A percentile compares a stretch with the other conserved stretches of the same genome.
Evolutionary conservation across 2,329 filamentous ascomycete genomes (phyloP).

Genomic region (Arthrobotrys conoides): DNA sequence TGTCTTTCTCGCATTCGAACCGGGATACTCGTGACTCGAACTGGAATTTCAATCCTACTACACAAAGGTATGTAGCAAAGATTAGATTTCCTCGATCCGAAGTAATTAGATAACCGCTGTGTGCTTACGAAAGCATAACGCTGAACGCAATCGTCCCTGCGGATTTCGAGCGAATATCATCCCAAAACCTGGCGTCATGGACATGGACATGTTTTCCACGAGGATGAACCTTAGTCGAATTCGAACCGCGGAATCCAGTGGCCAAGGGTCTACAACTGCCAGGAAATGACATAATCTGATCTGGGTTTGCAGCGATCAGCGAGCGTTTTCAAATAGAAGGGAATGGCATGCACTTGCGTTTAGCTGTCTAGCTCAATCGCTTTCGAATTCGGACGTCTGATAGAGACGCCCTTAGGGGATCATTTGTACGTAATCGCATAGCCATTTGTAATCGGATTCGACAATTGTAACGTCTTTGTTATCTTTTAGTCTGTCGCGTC

Average conservation of each 20-base stretch:
- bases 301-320: slow-evolving; percentile 19
- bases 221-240: slow-evolving; percentile 19
- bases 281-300: slow-evolving; percentile 42
- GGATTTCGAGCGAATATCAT: slow-evolving; percentile 23
- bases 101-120: neutral
- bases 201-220: neutral
- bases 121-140: slow-evolving; percentile 17
- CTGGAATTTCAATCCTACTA: neutral
- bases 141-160: slow-evolving; percentile 8
- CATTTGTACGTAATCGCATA: slow-evolving; percentile 40
- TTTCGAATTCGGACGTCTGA: slow-evolving; percentile 1
- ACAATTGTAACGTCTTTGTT: neutral
- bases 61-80: too few species aligned
- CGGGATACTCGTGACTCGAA: slow-evolving; percentile 11
- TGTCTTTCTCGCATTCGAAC: slow-evolving; percentile 1
- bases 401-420: slow-evolving; percentile 17
- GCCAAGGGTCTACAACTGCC: slow-evolving; percentile 7
- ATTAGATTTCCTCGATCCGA: neutral
- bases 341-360: slow-evolving; percentile 11
- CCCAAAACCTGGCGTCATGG: neutral
- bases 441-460: slow-evolving; percentile 47
- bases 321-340: slow-evolving; percentile 1
- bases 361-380: slow-evolving; percentile 6
- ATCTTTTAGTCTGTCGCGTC: slow-evolving; percentile 17
- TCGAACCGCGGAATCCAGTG: slow-evolving; percentile 26